phyloP scores from a whole-genome alignment of 2,329 filamentous ascomycete genomes.

The Penicillium sp. region DNA sequence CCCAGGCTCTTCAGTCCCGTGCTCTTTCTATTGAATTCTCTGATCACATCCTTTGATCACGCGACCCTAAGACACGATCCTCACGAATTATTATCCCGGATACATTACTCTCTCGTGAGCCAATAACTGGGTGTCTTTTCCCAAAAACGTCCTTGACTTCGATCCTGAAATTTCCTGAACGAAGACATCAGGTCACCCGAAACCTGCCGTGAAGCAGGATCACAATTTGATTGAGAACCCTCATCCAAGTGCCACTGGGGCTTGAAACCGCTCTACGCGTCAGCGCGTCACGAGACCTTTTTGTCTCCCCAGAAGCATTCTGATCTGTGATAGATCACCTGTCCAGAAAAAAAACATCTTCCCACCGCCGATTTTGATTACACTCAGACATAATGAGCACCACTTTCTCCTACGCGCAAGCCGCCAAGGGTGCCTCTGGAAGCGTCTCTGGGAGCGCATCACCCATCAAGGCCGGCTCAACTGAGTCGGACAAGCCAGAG shows the following conservation, averaged over 20 bases:
- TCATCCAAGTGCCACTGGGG: constrained; percentile 21
- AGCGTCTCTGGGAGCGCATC: constrained; percentile 52
- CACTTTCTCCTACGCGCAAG: constrained; percentile 90
- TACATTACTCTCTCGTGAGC: too few relatives aligned
- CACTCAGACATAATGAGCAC: constrained; percentile 39
- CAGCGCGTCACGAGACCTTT: constrained; percentile 17
- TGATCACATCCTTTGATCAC: neutral
- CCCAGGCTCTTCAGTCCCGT: too few relatives aligned
- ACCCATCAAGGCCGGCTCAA: constrained; percentile 36
- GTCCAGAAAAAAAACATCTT: constrained; percentile 9
- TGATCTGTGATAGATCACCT: constrained; percentile 25
- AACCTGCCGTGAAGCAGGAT: constrained; percentile 26
- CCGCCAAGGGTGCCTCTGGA: constrained; percentile 70
- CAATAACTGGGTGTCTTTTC: too few relatives aligned
- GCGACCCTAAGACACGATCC: constrained; percentile 3
- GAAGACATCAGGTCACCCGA: constrained; percentile 18
- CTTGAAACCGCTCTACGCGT: constrained; percentile 22
- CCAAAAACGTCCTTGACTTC: too few relatives aligned
- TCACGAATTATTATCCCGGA: neutral
- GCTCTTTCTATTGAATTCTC: too few relatives aligned
- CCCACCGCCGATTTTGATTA: neutral
- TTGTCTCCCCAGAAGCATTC: constrained; percentile 18
- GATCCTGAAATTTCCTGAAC: constrained; percentile 10
- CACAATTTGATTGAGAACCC: constrained; percentile 23
- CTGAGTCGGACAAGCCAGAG: constrained; percentile 26